These are phyloP conservation scores for Aspergillus sp. DNA, from an alignment of 2,329 filamentous ascomycete species.

Conservation along the genomic window DNA sequence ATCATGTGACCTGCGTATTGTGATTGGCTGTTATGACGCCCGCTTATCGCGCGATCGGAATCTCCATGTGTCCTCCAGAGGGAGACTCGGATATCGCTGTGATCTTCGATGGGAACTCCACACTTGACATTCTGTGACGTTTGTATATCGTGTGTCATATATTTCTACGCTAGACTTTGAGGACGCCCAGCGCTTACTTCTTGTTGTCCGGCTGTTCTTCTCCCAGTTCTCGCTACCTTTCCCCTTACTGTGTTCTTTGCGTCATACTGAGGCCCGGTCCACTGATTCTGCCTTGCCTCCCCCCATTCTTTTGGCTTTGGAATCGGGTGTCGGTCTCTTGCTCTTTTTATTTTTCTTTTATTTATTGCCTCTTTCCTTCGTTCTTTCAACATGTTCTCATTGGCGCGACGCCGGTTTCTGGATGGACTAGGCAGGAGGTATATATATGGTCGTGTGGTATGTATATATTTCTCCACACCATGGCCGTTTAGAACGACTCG, in stretches of 20 bases:
- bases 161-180: no score
- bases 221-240: neutral
- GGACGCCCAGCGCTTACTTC: no score
- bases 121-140: no score
- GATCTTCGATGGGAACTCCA: no score
- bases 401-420: slow-evolving; percentile 35
- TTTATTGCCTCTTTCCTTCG: slow-evolving; percentile 10
- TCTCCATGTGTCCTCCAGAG: no score
- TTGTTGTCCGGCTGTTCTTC: no score
- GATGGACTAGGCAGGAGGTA: slow-evolving; percentile 42
- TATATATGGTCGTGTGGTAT: slow-evolving; percentile 41
- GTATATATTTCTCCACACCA: slow-evolving; percentile 8
- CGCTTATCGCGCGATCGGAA: no score
- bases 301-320: slow-evolving; percentile 4
- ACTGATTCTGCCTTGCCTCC: slow-evolving; percentile 19
- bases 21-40: no score
- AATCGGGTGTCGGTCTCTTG: no score
- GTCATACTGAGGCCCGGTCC: slow-evolving; percentile 28
- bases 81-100: no score
- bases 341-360: slow-evolving; percentile 1
- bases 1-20: no score
- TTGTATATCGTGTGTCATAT: no score
- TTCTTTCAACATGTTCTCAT: slow-evolving; percentile 34
- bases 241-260: slow-evolving; percentile 20
- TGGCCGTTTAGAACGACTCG: neutral